A percentile compares a stretch with the other conserved stretches of the same genome.
Evolutionary conservation across 345 rosid species (phyloP).

Genomic region (Chamaenerion angustifolium): DNA sequence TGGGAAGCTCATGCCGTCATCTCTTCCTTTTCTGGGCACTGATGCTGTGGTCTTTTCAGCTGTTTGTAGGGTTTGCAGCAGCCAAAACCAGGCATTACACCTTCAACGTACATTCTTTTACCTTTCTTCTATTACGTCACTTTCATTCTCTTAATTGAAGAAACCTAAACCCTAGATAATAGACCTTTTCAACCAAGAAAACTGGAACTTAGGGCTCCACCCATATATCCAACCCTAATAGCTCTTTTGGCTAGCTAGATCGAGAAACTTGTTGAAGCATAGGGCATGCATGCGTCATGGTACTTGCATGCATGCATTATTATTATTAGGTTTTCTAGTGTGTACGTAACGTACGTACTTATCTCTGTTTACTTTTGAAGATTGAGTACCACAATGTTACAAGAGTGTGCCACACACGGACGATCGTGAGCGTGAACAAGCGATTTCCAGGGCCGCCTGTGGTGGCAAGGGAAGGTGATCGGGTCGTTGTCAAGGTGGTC

Average conservation of each 20-base stretch:
- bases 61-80: conserved; percentile 14
- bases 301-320: too few species aligned
- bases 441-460: conserved; percentile 39
- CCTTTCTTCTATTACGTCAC: not conserved
- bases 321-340: too few species aligned
- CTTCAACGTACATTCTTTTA: conserved; percentile 28
- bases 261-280: too few species aligned
- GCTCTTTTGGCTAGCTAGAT: too few species aligned
- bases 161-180: too few species aligned
- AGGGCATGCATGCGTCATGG: too few species aligned
- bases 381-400: conserved; percentile 28
- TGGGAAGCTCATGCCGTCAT: conserved; percentile 7
- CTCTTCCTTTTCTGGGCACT: conserved; percentile 2
- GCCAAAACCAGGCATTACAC: conserved; percentile 39
- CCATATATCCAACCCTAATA: too few species aligned
- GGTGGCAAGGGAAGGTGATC: conserved; percentile 52
- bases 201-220: too few species aligned
- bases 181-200: too few species aligned
- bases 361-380: conserved; percentile 7
- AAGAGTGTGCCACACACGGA: conserved; percentile 36
- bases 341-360: too few species aligned
- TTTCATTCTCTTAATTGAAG: too few species aligned
- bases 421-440: conserved; percentile 38
- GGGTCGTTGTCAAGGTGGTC: conserved; percentile 28
- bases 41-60: conserved; percentile 8